phyloP scores from a whole-genome alignment of 1,284 basidiomycete species.

The Malassezia psittaci region DNA sequence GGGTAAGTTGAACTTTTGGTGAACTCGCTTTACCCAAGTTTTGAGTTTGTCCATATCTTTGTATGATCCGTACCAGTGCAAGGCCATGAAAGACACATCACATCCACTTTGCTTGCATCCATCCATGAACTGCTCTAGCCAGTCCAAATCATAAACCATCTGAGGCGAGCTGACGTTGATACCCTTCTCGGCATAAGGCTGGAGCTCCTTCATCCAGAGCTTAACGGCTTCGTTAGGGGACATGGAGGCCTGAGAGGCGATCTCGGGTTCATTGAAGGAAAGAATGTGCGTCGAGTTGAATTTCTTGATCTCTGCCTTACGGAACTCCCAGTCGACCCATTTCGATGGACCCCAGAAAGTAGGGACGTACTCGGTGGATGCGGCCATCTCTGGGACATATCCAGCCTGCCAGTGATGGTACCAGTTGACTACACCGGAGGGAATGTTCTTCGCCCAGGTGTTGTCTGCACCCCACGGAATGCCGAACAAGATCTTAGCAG shows the following conservation, averaged over 20 bases:
- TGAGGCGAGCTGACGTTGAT: conserved; percentile 37
- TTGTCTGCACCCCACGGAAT: conserved; percentile 38
- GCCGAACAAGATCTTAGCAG: conserved; percentile 20
- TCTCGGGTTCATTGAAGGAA: conserved; percentile 40
- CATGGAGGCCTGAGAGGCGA: conserved; percentile 29
- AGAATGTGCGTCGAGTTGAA: conserved; percentile 25
- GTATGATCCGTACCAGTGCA: conserved; percentile 45
- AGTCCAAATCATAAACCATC: conserved; percentile 40
- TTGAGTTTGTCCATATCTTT: conserved; percentile 32
- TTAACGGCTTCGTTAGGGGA: conserved; percentile 27
- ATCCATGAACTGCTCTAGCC: conserved; percentile 33
- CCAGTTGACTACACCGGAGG: conserved; percentile 31
- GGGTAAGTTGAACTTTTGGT: conserved; percentile 20
- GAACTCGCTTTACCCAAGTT: conserved; percentile 26
- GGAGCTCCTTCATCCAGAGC: conserved; percentile 33
- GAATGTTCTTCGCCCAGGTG: conserved; percentile 26
- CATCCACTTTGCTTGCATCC: conserved; percentile 28
- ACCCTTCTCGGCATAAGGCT: conserved; percentile 32
- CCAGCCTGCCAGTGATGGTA: conserved; percentile 46
- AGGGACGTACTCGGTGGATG: conserved; percentile 36
- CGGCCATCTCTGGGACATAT: conserved; percentile 18
- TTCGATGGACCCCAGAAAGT: conserved; percentile 38
- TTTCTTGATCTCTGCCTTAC: conserved; percentile 25
- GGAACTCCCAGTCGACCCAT: conserved; percentile 25
- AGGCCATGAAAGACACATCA: conserved; percentile 33